Evolutionary conservation across 2,329 filamentous ascomycete species (phyloP).

Genomic region (Colletotrichum cordylinicola): DNA sequence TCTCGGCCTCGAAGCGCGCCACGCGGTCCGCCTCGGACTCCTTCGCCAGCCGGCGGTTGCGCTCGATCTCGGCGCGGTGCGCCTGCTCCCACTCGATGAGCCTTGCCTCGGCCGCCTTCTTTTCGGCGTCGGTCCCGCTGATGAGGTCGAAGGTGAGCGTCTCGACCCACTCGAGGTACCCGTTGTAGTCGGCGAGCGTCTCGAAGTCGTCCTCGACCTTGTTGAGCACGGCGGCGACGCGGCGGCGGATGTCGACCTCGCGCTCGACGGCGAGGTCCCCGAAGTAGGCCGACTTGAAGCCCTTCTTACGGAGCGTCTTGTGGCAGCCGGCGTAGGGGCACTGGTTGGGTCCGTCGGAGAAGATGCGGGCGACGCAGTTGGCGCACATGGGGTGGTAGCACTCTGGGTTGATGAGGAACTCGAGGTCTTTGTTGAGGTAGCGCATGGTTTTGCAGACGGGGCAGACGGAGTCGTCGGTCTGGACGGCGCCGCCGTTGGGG

Average conservation of each 20-base stretch:
- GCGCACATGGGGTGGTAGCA: slow-evolving; percentile 99
- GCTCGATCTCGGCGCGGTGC: slow-evolving; percentile 73
- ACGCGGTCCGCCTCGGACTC: slow-evolving; percentile 61
- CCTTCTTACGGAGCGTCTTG: slow-evolving; percentile 82
- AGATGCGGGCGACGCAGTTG: slow-evolving; percentile 93
- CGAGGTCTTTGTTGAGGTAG: slow-evolving; percentile 93
- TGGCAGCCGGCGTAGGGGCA: slow-evolving; percentile 91
- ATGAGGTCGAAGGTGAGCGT: slow-evolving; percentile 89
- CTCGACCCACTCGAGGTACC: slow-evolving; percentile 94
- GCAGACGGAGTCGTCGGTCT: slow-evolving; percentile 73
- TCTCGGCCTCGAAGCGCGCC: slow-evolving; percentile 66
- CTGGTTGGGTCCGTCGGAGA: slow-evolving; percentile 87
- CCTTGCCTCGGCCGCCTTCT: slow-evolving; percentile 47
- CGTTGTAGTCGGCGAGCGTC: slow-evolving; percentile 81
- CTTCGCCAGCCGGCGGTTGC: slow-evolving; percentile 59
- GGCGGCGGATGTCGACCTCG: slow-evolving; percentile 88
- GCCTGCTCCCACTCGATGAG: slow-evolving; percentile 71
- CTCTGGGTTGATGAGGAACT: slow-evolving; percentile 95
- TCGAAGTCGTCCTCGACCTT: slow-evolving; percentile 91
- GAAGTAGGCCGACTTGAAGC: slow-evolving; percentile 89
- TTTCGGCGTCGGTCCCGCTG: slow-evolving; percentile 70
- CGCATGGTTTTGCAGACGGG: slow-evolving; percentile 97
- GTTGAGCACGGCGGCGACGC: slow-evolving; percentile 85
- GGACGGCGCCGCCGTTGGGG: slow-evolving; percentile 15
- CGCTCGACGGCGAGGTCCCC: slow-evolving; percentile 86